Evolutionary conservation across 1,284 basidiomycete genomes (phyloP), one percentile per base, ranked within the genome.

Genomic region (Leccinum variabile): DNA sequence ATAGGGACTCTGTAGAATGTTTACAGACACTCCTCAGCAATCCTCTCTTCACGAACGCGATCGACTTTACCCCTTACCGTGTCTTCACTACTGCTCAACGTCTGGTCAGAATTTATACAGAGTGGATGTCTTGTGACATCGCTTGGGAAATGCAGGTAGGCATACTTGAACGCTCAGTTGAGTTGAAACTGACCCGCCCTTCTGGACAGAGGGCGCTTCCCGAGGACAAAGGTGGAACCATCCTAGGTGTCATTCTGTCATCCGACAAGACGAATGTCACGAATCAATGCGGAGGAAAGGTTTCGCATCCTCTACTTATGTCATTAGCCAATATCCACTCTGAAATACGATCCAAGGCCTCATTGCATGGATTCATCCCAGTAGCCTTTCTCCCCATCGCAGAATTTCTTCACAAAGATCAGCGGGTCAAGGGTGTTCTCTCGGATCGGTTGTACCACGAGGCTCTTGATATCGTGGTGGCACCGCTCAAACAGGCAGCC

Each of bases 181-280:
- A 33, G 56, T 53, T 37, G 57, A 50, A 16, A 7, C 16, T 37
- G 35, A 39, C 35, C 9, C 25, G 25, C 41, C 41, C 16, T 30
- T 32, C 16, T 41, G 55, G 25, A 35, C 33, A 61, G 59, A 37
- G 3, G 5, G 9, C 22, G 32, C 52, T 59, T 33, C 30, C 37
- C 11, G 8, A 59, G 13, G 60, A 57, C 46, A 50, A 50, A 37
- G 60, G 37, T n/a, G 28, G 49, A 50, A 50, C 46, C 25, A 28
- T 54, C 1, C 46, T 62, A 70, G 32, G 64, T 63, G 30, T 61
- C 70, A 67, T 77, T 14, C 18, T 73, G 2, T 71, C 72, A 0
- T 74, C 72, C 0, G 73, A 78, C 56, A 77, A 78, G 59, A 78
- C 72, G 1, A 72, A 66, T 30, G 68, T 78, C 3, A 72, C 77